Evolutionary conservation across 2,329 filamentous ascomycete species (phyloP), one percentile per base, ranked within the genome.

Genomic region (Trichophyton mentagrophytes): DNA sequence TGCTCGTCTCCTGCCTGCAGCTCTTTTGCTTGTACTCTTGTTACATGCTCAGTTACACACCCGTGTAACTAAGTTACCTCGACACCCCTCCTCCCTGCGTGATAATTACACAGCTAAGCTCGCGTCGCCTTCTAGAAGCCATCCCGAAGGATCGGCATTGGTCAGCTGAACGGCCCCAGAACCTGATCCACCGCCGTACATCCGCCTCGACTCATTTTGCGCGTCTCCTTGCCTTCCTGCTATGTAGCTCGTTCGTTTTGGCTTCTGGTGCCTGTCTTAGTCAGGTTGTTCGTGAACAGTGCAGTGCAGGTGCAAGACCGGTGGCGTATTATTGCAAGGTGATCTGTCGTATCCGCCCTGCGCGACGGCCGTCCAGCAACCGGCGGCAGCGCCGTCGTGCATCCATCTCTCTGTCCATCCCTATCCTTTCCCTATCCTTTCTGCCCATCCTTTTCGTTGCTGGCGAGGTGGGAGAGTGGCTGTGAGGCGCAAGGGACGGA

Each of bases 151-250:
- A 55, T 55, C 51, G 51, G 51, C 51, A 30, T 36, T 22, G 27
- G 51, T 55, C 51, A 55, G 51, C 51, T 55, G 51, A 33, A 27
- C 51, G 51, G 51, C 51, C 51, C 40, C 51, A 55, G 46, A 51
- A 51, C 46, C 17, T 25, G 46, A 51, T 51, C 46, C 46, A 51
- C 46, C 46, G 20, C 17, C 17, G 44, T 25, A 47, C 44, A 47
- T 47, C 44, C 44, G 44, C 44, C 44, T 33, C 49, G 49, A 15
- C 33, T 13, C n/a, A 13, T 13, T 53, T 53, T 30, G 49, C 22
- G 22, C 15, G 25, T 53, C 33, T 33, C 22, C 11, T 53, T 30
- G 27, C 49, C 22, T 51, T 22, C 11, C 22, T 27, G 17, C n/a
- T 11, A 17, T 17, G 17, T 17, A 44, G n/a, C n/a, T 27, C 22